Conservation (phyloP, 192 early-diverging fungal species). For the Neocallimastix lanati region DNA sequence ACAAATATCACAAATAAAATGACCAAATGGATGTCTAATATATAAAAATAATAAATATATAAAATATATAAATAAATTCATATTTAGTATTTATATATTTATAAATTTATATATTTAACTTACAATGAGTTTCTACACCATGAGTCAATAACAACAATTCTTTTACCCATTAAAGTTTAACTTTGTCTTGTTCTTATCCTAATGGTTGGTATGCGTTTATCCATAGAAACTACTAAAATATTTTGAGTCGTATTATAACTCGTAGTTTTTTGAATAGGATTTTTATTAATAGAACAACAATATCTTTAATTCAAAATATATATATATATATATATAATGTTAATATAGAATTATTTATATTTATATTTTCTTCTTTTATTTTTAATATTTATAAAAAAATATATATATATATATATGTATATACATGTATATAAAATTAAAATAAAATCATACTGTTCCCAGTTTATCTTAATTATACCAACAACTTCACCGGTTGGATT, state of each 20-base stretch:
- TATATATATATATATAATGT: no score
- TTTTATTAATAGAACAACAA: not conserved
- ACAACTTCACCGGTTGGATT: conserved; percentile 77
- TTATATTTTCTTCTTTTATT: no score
- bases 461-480: conserved; percentile 84
- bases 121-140: conserved; percentile 67
- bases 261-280: not conserved
- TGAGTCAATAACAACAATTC: conserved; percentile 86
- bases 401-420: conserved; percentile 34
- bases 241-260: conserved; percentile 30
- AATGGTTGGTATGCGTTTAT: conserved; percentile 84
- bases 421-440: conserved; percentile 68
- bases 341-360: no score
- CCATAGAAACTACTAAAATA: conserved; percentile 78
- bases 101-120: not conserved
- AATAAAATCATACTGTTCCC: conserved; percentile 82
- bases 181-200: conserved; percentile 81
- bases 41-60: not conserved
- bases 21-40: conserved; percentile 53
- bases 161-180: conserved; percentile 47
- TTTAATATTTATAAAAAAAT: not conserved
- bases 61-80: no score
- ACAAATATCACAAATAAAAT: conserved; percentile 79
- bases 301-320: no score
- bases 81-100: no score